A percentile compares a stretch with the other conserved stretches of the same genome.
phyloP scores from a whole-genome alignment of 805 yeast genomes.

The Myxozyma vanderwaltii region DNA sequence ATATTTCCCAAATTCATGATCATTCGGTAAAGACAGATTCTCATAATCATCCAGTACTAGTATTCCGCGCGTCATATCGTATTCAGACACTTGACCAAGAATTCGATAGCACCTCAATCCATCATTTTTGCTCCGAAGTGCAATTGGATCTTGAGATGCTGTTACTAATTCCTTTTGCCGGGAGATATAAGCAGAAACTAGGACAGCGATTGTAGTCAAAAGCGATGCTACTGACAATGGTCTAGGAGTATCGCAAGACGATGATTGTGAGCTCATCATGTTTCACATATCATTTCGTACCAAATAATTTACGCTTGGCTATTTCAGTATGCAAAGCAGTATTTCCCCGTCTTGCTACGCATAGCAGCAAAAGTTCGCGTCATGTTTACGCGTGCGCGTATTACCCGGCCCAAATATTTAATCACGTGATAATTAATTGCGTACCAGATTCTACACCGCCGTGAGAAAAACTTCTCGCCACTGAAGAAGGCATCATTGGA shows the following conservation, averaged over 20 bases:
- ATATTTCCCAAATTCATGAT: neutral
- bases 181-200: neutral
- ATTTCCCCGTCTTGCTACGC: too few relatives aligned
- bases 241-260: neutral
- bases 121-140: neutral
- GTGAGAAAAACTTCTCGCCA: conserved; percentile 14
- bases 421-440: neutral
- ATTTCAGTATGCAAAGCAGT: too few relatives aligned
- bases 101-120: conserved; percentile 13
- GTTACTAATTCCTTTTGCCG: neutral
- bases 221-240: conserved; percentile 5
- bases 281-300: neutral
- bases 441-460: conserved; percentile 9
- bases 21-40: neutral
- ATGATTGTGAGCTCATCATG: neutral
- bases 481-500: neutral
- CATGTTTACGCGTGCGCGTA: neutral
- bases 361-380: too few relatives aligned
- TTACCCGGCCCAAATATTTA: neutral
- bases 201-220: conserved; percentile 4
- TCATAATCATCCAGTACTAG: conserved; percentile 19
- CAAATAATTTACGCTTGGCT: too few relatives aligned
- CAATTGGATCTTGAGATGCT: conserved; percentile 3
- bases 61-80: conserved; percentile 7
- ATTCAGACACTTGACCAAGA: conserved; percentile 16